Conservation (phyloP, 495 filamentous ascomycete species). For the Tuber aestivum region DNA sequence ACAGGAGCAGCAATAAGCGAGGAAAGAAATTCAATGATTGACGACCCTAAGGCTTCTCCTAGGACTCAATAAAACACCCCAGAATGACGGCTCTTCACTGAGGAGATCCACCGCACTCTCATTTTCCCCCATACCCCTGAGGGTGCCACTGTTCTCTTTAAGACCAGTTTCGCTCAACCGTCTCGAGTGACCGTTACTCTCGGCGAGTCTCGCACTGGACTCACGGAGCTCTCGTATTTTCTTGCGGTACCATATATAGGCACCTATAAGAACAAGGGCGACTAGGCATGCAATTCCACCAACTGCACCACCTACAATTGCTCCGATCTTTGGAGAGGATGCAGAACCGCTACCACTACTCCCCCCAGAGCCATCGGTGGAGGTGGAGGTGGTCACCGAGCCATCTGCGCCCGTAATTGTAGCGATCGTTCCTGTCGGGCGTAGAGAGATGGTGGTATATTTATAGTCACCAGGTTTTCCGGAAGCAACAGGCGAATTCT, state of each 20-base stretch:
- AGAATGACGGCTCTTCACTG: constrained; percentile 64
- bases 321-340: constrained; percentile 50
- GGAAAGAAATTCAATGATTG: constrained; percentile 46
- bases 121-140: constrained; percentile 29
- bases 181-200: constrained; percentile 59
- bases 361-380: constrained; percentile 23
- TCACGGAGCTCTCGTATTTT: constrained; percentile 54
- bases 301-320: constrained; percentile 60
- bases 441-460: constrained; percentile 56
- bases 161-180: constrained; percentile 48
- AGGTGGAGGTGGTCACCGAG: constrained; percentile 52
- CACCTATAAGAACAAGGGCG: constrained; percentile 52
- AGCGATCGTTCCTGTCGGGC: constrained; percentile 49
- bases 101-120: constrained; percentile 53
- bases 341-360: constrained; percentile 12
- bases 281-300: constrained; percentile 56
- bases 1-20: neutral
- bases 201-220: constrained; percentile 58
- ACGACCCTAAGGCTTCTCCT: constrained; percentile 67
- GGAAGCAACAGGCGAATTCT: constrained; percentile 62
- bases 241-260: constrained; percentile 34
- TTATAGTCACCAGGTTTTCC: constrained; percentile 54
- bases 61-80: constrained; percentile 65
- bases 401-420: constrained; percentile 57
- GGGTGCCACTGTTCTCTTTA: constrained; percentile 34